Base-by-base conservation (phyloP, 805 yeast genomes). In the Lachancea lanzarotensis region DNA sequence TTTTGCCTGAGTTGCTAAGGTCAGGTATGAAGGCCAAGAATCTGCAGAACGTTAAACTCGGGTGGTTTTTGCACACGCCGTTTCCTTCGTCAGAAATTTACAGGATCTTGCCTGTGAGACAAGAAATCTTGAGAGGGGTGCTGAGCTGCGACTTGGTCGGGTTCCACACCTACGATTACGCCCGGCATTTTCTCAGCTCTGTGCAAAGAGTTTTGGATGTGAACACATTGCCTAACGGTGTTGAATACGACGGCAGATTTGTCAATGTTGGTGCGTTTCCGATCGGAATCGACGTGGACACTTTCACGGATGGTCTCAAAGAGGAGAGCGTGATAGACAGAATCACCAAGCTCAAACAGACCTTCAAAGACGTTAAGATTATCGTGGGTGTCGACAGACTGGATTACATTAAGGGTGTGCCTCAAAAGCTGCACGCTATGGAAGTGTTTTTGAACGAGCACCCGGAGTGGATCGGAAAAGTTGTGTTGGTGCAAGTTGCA, bases 391-490 rank as follows among this genome's bases (percentile, higher is more conserved):
- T 95, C 33, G 99, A 93, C 67, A 76, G 98, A 56, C 70, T 93
- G 50, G 99, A 93, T 61, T 93, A 93, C 62, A 93, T 93, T 65
- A 93, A 93, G 66, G 99, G 99, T 43, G 96, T 93, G 6, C 98
- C 98, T 1, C 98, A 93, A 60, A 93, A 93, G 62, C 72, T 93
- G 40, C 97, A 91, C 61, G 98, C 98, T 0, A 85, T 93, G 67
- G 98, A 93, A 62, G 86, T 90, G 11, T 93, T 93, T 54, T 68
- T 93, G 40, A 80, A 81, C 36, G 95, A 87, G 55, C 95, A 93
- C 63, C 98, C 98, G 0, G 96, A 91, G 66, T 93, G 96, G 96
- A 86, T 90, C 30, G 98, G 98, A 10, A 93, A 93, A 65, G 97
- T 90, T 6, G 90, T 93, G 2, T 70, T 93, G 41, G 91, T 93